A percentile compares a stretch with the other conserved stretches of the same genome.
Conservation (phyloP, 2,329 filamentous ascomycete species). For the Meredithiella fracta region DNA sequence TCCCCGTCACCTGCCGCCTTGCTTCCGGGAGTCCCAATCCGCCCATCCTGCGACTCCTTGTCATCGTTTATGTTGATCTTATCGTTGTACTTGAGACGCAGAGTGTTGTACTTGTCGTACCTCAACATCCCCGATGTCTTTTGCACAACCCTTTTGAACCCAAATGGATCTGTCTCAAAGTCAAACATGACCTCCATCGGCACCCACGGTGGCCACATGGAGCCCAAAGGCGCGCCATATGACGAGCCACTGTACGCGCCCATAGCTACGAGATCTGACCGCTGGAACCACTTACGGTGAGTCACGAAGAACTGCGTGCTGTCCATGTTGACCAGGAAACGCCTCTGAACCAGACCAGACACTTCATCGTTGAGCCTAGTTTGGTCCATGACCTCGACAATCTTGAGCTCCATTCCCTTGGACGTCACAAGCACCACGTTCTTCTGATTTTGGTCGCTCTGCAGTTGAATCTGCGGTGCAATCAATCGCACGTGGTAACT, state of each 20-base stretch:
- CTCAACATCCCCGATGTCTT: conserved; percentile 88
- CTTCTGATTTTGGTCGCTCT: conserved; percentile 95
- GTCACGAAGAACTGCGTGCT: conserved; percentile 97
- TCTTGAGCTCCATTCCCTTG: conserved; percentile 95
- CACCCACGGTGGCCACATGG: conserved; percentile 95
- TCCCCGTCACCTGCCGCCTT: neutral
- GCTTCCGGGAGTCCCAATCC: neutral
- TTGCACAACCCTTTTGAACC: conserved; percentile 94
- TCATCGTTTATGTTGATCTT: conserved; percentile 57
- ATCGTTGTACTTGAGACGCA: conserved; percentile 93
- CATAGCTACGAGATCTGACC: conserved; percentile 66
- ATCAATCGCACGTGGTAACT: conserved; percentile 91
- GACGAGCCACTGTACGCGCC: conserved; percentile 65
- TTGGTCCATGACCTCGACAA: conserved; percentile 96
- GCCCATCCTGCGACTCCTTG: conserved; percentile 23
- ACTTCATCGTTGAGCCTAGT: conserved; percentile 81
- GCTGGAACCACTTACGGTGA: conserved; percentile 71
- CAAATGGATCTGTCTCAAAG: conserved; percentile 81
- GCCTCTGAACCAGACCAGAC: conserved; percentile 83
- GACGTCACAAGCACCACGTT: conserved; percentile 92
- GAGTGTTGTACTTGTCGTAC: conserved; percentile 95
- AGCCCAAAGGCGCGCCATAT: conserved; percentile 71
- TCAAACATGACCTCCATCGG: conserved; percentile 98
- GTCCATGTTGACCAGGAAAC: conserved; percentile 91
- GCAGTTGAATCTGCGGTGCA: conserved; percentile 91